These are phyloP conservation scores for Talaromyces sp. DNA, from an alignment of 2,329 filamentous ascomycete species.

Conservation along the genomic window DNA sequence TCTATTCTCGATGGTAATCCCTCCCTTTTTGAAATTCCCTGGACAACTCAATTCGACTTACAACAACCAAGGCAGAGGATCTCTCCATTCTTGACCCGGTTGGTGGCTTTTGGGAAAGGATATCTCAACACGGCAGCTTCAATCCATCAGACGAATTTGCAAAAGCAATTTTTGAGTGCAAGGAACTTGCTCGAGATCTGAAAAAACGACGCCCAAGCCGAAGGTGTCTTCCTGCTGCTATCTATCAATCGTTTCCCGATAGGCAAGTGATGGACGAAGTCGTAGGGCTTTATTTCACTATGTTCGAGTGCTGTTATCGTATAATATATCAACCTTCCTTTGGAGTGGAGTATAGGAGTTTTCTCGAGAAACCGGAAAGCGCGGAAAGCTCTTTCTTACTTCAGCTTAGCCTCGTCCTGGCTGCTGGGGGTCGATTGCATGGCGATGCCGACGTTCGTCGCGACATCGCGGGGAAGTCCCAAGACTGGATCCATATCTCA, in stretches of 20 bases:
- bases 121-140: constrained; percentile 2
- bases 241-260: constrained; percentile 19
- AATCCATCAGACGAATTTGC: neutral
- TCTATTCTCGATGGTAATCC: constrained; percentile 19
- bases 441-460: constrained; percentile 50
- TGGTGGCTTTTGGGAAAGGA: constrained; percentile 4
- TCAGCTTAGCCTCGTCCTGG: constrained; percentile 57
- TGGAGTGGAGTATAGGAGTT: constrained; percentile 50
- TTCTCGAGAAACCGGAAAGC: constrained; percentile 40
- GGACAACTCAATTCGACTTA: neutral
- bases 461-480: constrained; percentile 39
- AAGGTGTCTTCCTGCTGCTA: constrained; percentile 14
- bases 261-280: constrained; percentile 40
- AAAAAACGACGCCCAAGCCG: constrained; percentile 23
- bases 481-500: constrained; percentile 29
- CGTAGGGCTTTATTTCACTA: constrained; percentile 53
- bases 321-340: constrained; percentile 58
- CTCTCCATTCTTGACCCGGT: constrained; percentile 16
- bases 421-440: constrained; percentile 52
- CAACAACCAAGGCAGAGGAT: constrained; percentile 16
- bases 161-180: constrained; percentile 23
- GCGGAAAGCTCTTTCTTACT: constrained; percentile 48
- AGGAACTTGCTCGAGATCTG: constrained; percentile 22
- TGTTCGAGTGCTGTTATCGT: constrained; percentile 54
- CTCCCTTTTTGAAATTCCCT: neutral